Base-by-base conservation (phyloP, 2,329 filamentous ascomycete genomes). In the Tolypocladium sp. region DNA sequence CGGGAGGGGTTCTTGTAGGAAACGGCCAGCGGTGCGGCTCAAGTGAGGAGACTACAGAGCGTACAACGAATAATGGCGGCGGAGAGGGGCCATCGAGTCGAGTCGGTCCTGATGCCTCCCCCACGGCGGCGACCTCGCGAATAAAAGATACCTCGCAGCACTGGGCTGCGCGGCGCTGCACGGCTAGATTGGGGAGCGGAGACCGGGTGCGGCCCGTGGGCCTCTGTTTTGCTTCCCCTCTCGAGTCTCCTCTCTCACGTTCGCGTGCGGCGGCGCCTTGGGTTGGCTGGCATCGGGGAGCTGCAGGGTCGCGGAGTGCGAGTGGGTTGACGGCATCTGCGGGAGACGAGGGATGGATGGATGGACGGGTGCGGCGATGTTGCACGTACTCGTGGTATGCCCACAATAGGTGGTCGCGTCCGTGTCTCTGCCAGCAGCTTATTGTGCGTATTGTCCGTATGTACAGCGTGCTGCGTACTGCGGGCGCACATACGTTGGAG, bases 281-380 rank as follows among this genome's bases (percentile, higher is more conserved):
- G 58, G 56, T 58, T 61, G 61, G 61, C 35, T 63, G 55, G 57
- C 56, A 53, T 42, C 55, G 58, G 52, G 49, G 57, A 57, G 60
- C 60, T 60, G 62, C 62, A 63, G 49, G 55, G 54, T 57, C 61
- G 59, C 57, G 42, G 52, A 61, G 60, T 57, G 60, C 52, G 53
- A 62, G 62, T 62, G 62, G 62, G 57, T 60, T 62, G 60, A 58
- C 58, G 57, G 56, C 46, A 59, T 61, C 58, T 57, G 49, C 51
- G 54, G 57, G 53, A 22, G 58, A 54, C 25, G 44, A 46, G 56
- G 30, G 57, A 54, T 35, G 55, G 38, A 25, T 38, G 38, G 51
- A 38, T 40, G 30, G 27, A 30, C 27, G 30, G 37, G 10, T 33
- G 37, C 54, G 27, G 35, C 30, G 2, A 12, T n/a, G 49, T 51